Base-by-base conservation (phyloP, 192 early-diverging fungal genomes). In the Kickxella alabastrina region DNA sequence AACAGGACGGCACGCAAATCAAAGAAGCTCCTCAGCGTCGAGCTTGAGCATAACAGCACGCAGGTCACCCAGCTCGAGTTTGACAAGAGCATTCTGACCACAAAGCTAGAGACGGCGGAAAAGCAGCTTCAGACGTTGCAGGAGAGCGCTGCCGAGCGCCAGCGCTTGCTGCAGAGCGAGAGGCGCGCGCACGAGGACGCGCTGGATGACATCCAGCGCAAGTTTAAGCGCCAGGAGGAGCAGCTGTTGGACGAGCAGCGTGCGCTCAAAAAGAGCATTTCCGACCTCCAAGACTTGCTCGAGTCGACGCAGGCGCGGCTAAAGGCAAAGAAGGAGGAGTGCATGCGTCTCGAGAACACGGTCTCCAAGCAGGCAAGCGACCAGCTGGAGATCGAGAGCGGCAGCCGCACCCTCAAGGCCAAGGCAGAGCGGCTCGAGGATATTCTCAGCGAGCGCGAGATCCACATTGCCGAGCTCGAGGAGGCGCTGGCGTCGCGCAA, bases 1-100 rank as follows among this genome's bases (percentile, higher is more conserved):
- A 52, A 74, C 12, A 76, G 69, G 29, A 80, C 66, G 0, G 67
- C 80, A 2, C 56, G 59, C 39, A 75, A 58, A 34, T 74, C 67
- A 24, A 79, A 80, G 63, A 75, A 54, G 18, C 79, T 71, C 35
- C 47, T 82, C 12, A 72, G 60, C n/a, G 61, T 66, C 21, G 72
- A 80, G 45, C 74, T 82, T 0, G 69, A 82, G 35, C 57, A 75
- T 8, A 77, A 82, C 44, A 57, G 67, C 39, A 70, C 54, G 24
- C 57, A 68, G 41, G 59, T 64, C 9, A 49, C 56, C 3, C 65
- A 75, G 65, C 72, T 68, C 1, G 54, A 75, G 51, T 56, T 53
- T 17, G 72, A 75, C 36, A 75, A 63, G 45, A 49, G 54, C 23
- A 26, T 64, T 14, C 17, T 75, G 17, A 32, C 26, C n/a, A 55